A percentile compares a stretch with the other conserved stretches of the same genome.
Conservation (phyloP, 2,329 filamentous ascomycete genomes). For the Sarocladium oryzae region DNA sequence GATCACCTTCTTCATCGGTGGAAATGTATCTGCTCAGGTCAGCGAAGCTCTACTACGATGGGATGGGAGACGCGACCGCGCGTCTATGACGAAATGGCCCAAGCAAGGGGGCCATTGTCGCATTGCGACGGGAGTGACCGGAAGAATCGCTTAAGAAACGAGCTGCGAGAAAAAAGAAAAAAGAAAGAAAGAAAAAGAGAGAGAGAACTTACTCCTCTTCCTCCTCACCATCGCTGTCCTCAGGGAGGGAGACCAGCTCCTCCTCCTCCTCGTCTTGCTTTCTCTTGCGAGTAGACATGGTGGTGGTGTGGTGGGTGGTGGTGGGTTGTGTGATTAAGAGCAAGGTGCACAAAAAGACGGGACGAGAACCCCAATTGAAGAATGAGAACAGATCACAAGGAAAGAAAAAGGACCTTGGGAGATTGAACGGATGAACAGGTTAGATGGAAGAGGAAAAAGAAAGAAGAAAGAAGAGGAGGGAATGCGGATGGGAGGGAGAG, state of each 20-base stretch:
- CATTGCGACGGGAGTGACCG: not conserved
- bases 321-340: not conserved
- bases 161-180: not conserved
- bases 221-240: constrained; percentile 43
- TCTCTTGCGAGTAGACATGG: constrained; percentile 47
- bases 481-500: constrained; percentile 17
- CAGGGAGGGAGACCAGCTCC: constrained; percentile 48
- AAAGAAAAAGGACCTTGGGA: not conserved
- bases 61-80: constrained; percentile 7
- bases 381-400: constrained; percentile 1
- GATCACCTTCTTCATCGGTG: constrained; percentile 34
- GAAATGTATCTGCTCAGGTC: constrained; percentile 26
- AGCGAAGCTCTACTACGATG: constrained; percentile 7
- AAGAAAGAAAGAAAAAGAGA: not conserved
- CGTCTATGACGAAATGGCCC: not conserved
- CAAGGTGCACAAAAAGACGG: not conserved
- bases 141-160: no score
- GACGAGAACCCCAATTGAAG: constrained; percentile 7
- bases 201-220: constrained; percentile 45
- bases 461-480: constrained; percentile 16
- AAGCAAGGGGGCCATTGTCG: not conserved
- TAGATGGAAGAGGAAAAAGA: constrained; percentile 5
- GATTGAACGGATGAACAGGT: constrained; percentile 8
- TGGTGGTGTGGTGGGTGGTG: constrained; percentile 1
- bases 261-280: constrained; percentile 53